A percentile compares a stretch with the other conserved stretches of the same genome.
Conservation (phyloP, 1,284 basidiomycete species). For the Ganoderma boninense region DNA sequence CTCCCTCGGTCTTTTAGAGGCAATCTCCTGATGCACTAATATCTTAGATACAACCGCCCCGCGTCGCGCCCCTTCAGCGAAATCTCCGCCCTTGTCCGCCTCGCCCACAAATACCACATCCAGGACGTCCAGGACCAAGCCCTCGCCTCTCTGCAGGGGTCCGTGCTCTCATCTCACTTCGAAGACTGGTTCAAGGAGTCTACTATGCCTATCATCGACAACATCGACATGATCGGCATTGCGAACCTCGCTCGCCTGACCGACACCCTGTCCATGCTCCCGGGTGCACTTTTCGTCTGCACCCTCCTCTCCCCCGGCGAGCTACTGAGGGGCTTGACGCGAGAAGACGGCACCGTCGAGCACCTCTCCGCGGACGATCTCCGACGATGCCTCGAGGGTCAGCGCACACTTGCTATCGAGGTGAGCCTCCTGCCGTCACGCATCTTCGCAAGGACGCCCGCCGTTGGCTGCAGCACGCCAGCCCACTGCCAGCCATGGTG, state of each 20-base stretch:
- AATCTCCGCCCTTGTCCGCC: background rate
- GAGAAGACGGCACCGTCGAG: constrained; percentile 11
- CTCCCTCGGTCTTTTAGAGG: too few species aligned
- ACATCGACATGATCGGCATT: constrained; percentile 1
- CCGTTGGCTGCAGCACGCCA: too few species aligned
- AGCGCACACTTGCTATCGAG: background rate
- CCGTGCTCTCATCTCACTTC: background rate
- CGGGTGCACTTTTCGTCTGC: constrained; percentile 8
- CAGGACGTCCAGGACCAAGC: background rate
- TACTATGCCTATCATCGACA: too few species aligned
- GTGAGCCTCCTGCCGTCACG: background rate
- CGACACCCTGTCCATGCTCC: background rate
- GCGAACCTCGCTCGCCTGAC: constrained; percentile 14
- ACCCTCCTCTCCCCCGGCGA: background rate
- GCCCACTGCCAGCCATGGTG: too few species aligned
- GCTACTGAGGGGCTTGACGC: constrained; percentile 5
- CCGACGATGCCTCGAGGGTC: background rate
- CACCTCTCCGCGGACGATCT: background rate
- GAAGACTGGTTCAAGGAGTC: background rate
- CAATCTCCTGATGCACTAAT: background rate
- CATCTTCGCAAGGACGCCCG: background rate
- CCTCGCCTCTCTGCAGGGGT: background rate
- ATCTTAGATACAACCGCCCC: background rate
- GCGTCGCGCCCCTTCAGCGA: background rate
- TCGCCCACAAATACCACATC: background rate